phyloP scores from a whole-genome alignment of 352 stramenopile genomes.

The Phytopythium kandeliae region DNA sequence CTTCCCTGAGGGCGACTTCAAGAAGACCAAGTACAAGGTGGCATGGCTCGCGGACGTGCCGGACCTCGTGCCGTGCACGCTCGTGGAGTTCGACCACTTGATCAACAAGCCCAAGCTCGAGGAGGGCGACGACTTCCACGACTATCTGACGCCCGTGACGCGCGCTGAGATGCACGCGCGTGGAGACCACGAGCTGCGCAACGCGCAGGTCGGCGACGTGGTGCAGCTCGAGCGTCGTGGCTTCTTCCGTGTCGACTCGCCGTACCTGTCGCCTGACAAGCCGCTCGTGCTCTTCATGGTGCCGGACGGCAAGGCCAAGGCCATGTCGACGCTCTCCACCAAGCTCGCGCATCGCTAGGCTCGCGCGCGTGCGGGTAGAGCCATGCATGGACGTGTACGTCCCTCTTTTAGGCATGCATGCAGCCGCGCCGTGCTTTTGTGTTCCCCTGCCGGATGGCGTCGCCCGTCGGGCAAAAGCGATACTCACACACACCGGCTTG shows the following conservation, averaged over 20 bases:
- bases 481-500: neutral
- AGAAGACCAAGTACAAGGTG: slow-evolving; percentile 96
- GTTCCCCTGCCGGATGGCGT: no score
- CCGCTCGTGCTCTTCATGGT: slow-evolving; percentile 98
- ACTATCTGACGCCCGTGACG: slow-evolving; percentile 95
- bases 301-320: slow-evolving; percentile 95
- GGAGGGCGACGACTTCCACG: slow-evolving; percentile 97
- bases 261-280: slow-evolving; percentile 77
- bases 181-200: slow-evolving; percentile 95
- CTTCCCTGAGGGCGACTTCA: slow-evolving; percentile 85
- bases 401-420: no score
- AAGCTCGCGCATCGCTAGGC: slow-evolving; percentile 77
- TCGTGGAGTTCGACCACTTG: slow-evolving; percentile 99
- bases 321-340: slow-evolving; percentile 86
- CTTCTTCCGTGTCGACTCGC: slow-evolving; percentile 94
- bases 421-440: no score
- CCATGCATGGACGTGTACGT: no score
- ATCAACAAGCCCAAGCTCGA: slow-evolving; percentile 99
- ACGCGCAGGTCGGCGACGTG: slow-evolving; percentile 92
- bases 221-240: slow-evolving; percentile 98
- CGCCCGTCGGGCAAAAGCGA: no score
- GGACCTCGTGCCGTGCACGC: slow-evolving; percentile 82
- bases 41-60: slow-evolving; percentile 93
- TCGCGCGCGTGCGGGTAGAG: no score
- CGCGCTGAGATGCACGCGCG: slow-evolving; percentile 91